These are phyloP conservation scores for Globisporangium nodosum DNA, from an alignment of 352 stramenopile species.

Conservation along the genomic window DNA sequence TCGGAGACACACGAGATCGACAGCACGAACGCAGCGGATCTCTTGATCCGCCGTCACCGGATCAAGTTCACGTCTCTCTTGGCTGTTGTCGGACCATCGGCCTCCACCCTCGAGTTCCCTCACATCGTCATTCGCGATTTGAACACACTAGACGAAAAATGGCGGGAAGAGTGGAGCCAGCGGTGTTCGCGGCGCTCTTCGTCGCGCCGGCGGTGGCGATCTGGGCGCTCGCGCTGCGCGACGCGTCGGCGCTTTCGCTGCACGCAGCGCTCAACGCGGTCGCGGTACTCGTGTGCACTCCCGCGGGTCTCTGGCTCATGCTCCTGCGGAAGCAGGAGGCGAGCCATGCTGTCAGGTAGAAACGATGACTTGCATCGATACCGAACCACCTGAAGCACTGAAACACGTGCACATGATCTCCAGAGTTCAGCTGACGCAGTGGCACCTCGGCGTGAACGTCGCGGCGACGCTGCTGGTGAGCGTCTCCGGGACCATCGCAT, in stretches of 20 bases:
- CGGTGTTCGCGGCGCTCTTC: conserved; percentile 39
- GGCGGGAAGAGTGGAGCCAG: neutral
- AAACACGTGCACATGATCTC: neutral
- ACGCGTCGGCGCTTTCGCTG: conserved; percentile 45
- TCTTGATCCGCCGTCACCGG: no score
- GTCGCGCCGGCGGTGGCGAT: conserved; percentile 38
- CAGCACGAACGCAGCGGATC: no score
- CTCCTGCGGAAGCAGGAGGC: conserved; percentile 39
- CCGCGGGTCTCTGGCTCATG: conserved; percentile 54
- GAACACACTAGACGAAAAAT: neutral
- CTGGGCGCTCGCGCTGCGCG: conserved; percentile 34
- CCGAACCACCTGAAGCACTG: neutral
- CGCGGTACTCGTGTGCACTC: conserved; percentile 46
- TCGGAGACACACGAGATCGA: no score
- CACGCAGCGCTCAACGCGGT: conserved; percentile 50
- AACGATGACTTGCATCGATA: neutral
- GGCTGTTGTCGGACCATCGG: no score
- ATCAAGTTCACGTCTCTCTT: no score
- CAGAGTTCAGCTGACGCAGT: conserved; percentile 50
- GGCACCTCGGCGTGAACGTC: conserved; percentile 50
- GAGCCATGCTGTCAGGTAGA: conserved; percentile 32
- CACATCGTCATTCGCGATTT: neutral
- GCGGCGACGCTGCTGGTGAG: conserved; percentile 30
- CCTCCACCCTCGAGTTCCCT: no score
- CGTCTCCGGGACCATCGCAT: conserved; percentile 27